Percentiles rank a stretch among this genome's conserved stretches.
Evolutionary conservation across 1,284 basidiomycete genomes (phyloP).

Genomic region (Rhodotorula sp.): DNA sequence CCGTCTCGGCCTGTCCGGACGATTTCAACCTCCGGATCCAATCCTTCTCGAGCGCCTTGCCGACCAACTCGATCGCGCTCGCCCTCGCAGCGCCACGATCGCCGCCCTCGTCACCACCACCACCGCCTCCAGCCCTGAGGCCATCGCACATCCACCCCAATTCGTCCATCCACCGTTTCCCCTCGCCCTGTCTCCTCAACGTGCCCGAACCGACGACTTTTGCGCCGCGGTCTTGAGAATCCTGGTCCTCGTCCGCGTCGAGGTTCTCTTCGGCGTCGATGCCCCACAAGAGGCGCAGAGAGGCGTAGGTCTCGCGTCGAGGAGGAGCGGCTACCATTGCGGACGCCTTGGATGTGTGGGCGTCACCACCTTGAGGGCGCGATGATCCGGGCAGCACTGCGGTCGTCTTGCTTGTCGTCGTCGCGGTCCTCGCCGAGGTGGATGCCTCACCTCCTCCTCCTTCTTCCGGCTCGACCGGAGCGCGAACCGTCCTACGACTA

Average conservation of each 20-base stretch:
- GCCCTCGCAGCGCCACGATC: conserved; percentile 11
- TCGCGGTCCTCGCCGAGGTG: no score
- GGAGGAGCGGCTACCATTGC: background rate
- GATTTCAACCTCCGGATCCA: conserved; percentile 34
- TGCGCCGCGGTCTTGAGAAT: conserved; percentile 16
- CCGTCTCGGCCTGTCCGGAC: conserved; percentile 27
- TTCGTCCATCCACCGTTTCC: conserved; percentile 33
- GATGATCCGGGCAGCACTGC: no score
- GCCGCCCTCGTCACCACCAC: background rate
- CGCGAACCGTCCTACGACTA: no score
- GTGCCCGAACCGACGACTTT: conserved; percentile 16
- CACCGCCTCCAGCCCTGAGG: conserved; percentile 3
- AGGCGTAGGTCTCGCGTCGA: conserved; percentile 16
- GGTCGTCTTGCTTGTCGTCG: no score
- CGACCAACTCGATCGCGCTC: conserved; percentile 33
- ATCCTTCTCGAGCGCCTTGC: conserved; percentile 25
- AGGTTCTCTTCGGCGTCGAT: conserved; percentile 34
- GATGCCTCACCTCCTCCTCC: no score
- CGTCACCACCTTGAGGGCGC: background rate
- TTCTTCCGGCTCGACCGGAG: no score
- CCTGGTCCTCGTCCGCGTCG: conserved; percentile 23
- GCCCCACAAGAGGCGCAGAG: conserved; percentile 24
- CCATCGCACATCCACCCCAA: conserved; percentile 34
- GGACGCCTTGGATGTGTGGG: background rate
- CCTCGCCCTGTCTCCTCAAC: conserved; percentile 33